These are phyloP conservation scores for Hymenoscyphus infarciens DNA, from an alignment of 2,329 filamentous ascomycete species.

Conservation along the genomic window DNA sequence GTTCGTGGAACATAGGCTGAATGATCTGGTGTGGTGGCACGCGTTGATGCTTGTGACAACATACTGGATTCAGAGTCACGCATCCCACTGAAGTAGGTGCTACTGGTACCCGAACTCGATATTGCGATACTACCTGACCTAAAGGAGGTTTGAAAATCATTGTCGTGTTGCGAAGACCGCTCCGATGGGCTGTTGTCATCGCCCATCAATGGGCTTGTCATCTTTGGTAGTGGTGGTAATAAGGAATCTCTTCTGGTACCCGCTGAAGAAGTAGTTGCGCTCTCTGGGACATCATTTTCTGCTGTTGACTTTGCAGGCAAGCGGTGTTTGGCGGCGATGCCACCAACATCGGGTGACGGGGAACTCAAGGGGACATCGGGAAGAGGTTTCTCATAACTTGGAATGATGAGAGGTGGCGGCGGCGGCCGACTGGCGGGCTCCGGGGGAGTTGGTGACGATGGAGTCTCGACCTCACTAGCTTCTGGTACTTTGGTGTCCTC, in stretches of 20 bases:
- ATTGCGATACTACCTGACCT: slow-evolving; percentile 68
- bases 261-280: slow-evolving; percentile 38
- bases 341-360: slow-evolving; percentile 29
- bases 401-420: slow-evolving; percentile 44
- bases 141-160: slow-evolving; percentile 50
- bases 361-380: slow-evolving; percentile 55
- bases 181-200: slow-evolving; percentile 49
- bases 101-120: slow-evolving; percentile 73
- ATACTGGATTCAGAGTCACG: slow-evolving; percentile 79
- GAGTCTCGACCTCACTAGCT: slow-evolving; percentile 12
- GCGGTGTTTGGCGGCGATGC: slow-evolving; percentile 4
- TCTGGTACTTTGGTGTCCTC: slow-evolving; percentile 22
- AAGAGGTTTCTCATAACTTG: slow-evolving; percentile 61
- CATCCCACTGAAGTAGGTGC: slow-evolving; percentile 68
- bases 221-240: slow-evolving; percentile 55
- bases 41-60: slow-evolving; percentile 76
- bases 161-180: slow-evolving; percentile 44
- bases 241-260: slow-evolving; percentile 46
- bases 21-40: slow-evolving; percentile 80
- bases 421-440: slow-evolving; percentile 40
- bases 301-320: slow-evolving; percentile 19
- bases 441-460: slow-evolving; percentile 8
- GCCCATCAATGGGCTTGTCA: slow-evolving; percentile 48
- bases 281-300: slow-evolving; percentile 21
- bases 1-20: slow-evolving; percentile 33